Evolutionary conservation across 2,329 filamentous ascomycete species (phyloP).

Genomic region (Mariannaea elegans): DNA sequence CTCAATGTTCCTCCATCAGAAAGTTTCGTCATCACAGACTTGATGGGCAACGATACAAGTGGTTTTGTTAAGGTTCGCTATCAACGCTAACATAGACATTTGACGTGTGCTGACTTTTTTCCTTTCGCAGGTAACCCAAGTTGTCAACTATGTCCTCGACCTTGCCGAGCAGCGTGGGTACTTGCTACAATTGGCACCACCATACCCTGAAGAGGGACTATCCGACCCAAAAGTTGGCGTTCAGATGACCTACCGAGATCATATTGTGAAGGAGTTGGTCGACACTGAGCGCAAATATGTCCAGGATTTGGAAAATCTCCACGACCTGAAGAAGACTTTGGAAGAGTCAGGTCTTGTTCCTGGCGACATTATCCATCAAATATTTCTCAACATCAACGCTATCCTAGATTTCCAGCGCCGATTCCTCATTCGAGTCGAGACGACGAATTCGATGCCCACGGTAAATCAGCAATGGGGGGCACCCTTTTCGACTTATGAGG

Average conservation of each 20-base stretch:
- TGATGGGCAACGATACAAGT: slow-evolving; percentile 93
- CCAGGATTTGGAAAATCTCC: slow-evolving; percentile 92
- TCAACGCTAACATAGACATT: not conserved
- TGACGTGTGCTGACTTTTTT: not conserved
- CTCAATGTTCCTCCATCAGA: slow-evolving; percentile 81
- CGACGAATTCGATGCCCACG: slow-evolving; percentile 85
- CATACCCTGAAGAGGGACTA: slow-evolving; percentile 64
- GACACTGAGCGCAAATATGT: slow-evolving; percentile 98
- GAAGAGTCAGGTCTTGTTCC: slow-evolving; percentile 89
- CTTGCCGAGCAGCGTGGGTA: slow-evolving; percentile 81
- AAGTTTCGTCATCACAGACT: slow-evolving; percentile 90
- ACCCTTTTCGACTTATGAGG: slow-evolving; percentile 86
- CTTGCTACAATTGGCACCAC: slow-evolving; percentile 69
- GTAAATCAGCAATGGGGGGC: slow-evolving; percentile 90
- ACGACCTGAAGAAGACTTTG: slow-evolving; percentile 88
- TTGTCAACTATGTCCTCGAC: slow-evolving; percentile 92
- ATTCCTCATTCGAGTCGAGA: slow-evolving; percentile 95
- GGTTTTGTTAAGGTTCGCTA: slow-evolving; percentile 88
- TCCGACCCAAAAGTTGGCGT: slow-evolving; percentile 61
- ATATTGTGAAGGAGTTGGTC: slow-evolving; percentile 90
- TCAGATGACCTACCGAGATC: slow-evolving; percentile 79
- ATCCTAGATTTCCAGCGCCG: slow-evolving; percentile 95
- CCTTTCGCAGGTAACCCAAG: slow-evolving; percentile 73
- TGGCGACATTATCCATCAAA: slow-evolving; percentile 90
- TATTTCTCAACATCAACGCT: slow-evolving; percentile 95